A percentile compares a stretch with the other conserved stretches of the same genome.
Conservation (phyloP, 2,329 filamentous ascomycete genomes). For the Monilinia polystroma region DNA sequence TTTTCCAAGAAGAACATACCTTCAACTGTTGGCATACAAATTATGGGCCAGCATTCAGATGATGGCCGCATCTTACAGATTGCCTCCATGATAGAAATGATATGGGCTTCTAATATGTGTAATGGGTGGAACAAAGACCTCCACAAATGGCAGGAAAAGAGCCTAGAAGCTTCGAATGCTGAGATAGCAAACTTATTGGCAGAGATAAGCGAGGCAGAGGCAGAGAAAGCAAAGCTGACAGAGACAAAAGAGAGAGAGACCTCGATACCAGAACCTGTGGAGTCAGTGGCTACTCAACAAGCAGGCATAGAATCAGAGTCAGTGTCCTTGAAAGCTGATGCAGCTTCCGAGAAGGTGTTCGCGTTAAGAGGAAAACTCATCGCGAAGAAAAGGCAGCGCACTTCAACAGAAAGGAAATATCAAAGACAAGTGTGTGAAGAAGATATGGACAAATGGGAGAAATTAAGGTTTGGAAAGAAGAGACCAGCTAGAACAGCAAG, state of each 20-base stretch:
- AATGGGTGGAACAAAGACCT: not conserved
- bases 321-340: not conserved
- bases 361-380: not conserved
- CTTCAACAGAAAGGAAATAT: not conserved
- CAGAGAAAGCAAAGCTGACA: not conserved
- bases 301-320: not conserved
- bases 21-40: constrained; percentile 61
- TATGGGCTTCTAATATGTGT: constrained; percentile 1
- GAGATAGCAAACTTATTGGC: not conserved
- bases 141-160: not conserved
- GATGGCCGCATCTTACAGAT: constrained; percentile 62
- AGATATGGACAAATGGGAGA: constrained; percentile 11
- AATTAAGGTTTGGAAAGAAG: not conserved
- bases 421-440: constrained; percentile 4
- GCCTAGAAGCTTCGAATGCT: not conserved
- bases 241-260: not conserved
- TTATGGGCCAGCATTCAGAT: constrained; percentile 80
- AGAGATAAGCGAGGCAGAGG: not conserved
- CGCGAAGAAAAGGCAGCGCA: not conserved
- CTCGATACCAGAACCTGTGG: too few species aligned
- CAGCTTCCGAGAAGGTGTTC: constrained; percentile 1
- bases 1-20: constrained; percentile 39
- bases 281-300: too few species aligned
- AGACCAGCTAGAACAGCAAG: not conserved
- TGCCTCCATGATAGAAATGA: constrained; percentile 42